These are phyloP conservation scores for Phytopythium sindhum DNA, from an alignment of 352 stramenopile genomes.

Conservation along the genomic window DNA sequence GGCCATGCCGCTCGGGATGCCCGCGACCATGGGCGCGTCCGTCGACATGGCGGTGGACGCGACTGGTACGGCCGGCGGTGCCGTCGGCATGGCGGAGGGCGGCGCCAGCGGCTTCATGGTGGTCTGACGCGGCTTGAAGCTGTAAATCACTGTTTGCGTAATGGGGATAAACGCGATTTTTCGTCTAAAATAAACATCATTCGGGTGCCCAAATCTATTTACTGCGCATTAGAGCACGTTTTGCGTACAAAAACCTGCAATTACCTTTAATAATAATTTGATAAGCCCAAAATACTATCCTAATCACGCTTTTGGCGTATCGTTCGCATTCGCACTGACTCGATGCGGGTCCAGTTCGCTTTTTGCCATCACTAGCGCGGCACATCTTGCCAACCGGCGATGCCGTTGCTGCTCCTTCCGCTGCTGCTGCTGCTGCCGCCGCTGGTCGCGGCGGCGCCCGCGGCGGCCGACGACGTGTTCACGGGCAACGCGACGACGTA, in stretches of 20 bases:
- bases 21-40: neutral
- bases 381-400: neutral
- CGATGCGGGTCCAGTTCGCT: neutral
- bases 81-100: neutral
- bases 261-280: neutral
- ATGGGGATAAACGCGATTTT: neutral
- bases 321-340: neutral
- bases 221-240: neutral
- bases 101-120: slow-evolving; percentile 6
- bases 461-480: slow-evolving; percentile 30
- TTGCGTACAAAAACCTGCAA: neutral
- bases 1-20: slow-evolving; percentile 21
- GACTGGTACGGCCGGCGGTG: slow-evolving; percentile 3
- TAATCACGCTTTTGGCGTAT: neutral
- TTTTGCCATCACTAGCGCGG: neutral
- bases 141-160: neutral
- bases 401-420: slow-evolving; percentile 12
- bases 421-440: slow-evolving; percentile 5
- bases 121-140: neutral
- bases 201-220: neutral
- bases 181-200: slow-evolving; percentile 1
- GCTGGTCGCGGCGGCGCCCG: neutral
- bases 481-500: slow-evolving; percentile 49
- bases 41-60: slow-evolving; percentile 2
- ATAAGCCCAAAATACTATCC: neutral